These are phyloP conservation scores for Lichtheimia hyalospora DNA, from an alignment of 371 early-diverging fungal genomes.

Conservation along the genomic window DNA sequence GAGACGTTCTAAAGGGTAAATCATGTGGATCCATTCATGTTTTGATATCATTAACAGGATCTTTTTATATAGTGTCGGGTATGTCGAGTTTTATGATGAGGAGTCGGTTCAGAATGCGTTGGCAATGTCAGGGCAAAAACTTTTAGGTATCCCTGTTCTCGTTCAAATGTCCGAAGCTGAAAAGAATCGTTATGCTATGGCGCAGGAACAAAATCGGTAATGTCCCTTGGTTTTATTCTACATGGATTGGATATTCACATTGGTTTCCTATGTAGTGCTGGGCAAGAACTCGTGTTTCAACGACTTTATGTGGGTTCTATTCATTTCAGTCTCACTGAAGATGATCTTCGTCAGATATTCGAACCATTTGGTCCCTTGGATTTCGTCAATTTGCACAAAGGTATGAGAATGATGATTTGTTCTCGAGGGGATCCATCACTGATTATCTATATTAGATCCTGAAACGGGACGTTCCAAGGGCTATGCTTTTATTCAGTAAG, in stretches of 20 bases:
- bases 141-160: conserved; percentile 93
- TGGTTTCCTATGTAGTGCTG: conserved; percentile 7
- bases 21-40: background rate
- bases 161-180: conserved; percentile 92
- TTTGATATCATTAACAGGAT: too few species aligned
- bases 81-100: conserved; percentile 94
- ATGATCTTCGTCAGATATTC: conserved; percentile 82
- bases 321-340: conserved; percentile 78
- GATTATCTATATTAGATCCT: conserved; percentile 40
- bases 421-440: conserved; percentile 5
- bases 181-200: conserved; percentile 79
- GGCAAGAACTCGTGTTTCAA: conserved; percentile 54
- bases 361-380: conserved; percentile 90
- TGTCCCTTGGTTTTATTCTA: conserved; percentile 10
- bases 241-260: background rate
- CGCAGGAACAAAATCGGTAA: conserved; percentile 56
- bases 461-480: conserved; percentile 86
- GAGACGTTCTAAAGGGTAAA: conserved; percentile 90
- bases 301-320: conserved; percentile 84
- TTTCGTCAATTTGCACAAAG: conserved; percentile 75
- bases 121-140: conserved; percentile 82
- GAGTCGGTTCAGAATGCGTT: conserved; percentile 84
- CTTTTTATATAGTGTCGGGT: conserved; percentile 60
- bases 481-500: conserved; percentile 87
- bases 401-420: too few species aligned